Conservation (phyloP, 441 rosid species). For the Mallotus repandus region DNA sequence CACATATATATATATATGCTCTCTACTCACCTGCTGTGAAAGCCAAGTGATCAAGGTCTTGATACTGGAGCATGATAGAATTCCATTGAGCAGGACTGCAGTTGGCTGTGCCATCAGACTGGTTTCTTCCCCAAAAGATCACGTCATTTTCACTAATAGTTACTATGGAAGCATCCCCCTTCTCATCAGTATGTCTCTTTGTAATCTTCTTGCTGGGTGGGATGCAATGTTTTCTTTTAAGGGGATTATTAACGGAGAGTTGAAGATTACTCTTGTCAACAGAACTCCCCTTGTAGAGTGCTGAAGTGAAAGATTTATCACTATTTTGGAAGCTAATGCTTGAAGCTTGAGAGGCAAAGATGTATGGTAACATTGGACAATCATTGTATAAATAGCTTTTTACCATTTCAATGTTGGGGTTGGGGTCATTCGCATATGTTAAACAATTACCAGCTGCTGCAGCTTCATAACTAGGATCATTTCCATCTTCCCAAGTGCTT, state of each 20-base stretch:
- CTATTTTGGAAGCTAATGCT: constrained; percentile 26
- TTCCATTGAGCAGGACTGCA: constrained; percentile 28
- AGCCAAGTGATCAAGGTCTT: constrained; percentile 25
- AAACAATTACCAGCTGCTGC: neutral
- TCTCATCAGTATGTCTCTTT: neutral
- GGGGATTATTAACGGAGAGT: constrained; percentile 19
- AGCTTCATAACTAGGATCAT: constrained; percentile 15
- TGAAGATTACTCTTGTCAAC: constrained; percentile 22
- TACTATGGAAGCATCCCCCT: neutral
- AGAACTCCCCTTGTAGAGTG: neutral
- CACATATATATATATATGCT: neutral
- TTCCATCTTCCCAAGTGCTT: constrained; percentile 28
- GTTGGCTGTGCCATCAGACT: constrained; percentile 22
- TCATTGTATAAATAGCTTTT: constrained; percentile 40
- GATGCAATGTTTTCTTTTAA: constrained; percentile 28
- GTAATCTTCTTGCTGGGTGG: constrained; percentile 20
- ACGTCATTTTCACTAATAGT: neutral
- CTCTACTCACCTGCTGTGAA: constrained; percentile 24
- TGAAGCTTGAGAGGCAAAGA: constrained; percentile 36
- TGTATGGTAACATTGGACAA: constrained; percentile 37
- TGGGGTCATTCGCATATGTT: constrained; percentile 20
- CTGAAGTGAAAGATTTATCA: constrained; percentile 16
- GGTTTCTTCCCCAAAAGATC: constrained; percentile 18
- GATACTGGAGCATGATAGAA: constrained; percentile 23
- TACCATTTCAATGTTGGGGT: constrained; percentile 22